Base-by-base conservation (phyloP, 2,329 filamentous ascomycete species). In the Trichoderma asperellum region DNA sequence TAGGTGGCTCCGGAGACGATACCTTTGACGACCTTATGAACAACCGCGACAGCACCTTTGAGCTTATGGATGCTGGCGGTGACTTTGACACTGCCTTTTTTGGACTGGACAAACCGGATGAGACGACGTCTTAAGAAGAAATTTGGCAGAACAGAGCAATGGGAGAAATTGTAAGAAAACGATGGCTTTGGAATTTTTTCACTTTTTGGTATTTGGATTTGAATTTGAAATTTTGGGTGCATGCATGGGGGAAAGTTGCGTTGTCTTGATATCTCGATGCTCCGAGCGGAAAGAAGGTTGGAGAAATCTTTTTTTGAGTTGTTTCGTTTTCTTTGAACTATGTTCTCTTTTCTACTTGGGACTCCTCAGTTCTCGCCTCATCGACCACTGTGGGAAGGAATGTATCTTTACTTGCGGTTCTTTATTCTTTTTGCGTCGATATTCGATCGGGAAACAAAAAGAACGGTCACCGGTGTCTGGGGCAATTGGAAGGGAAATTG, bases 21-120 rank as follows among this genome's bases (percentile, higher is more conserved):
- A 83, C 82, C 34, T 87, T 87, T 71, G 83, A 87, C 70, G 83
- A 86, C 70, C 76, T 87, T 70, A 87, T 82, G 74, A 78, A 78
- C 60, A 77, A 76, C 71, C 84, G 83, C 24, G 78, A 79, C 63
- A 79, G 78, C 69, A 80, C 74, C 8, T 82, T 81, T 70, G 81
- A 83, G 53, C 68, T 74, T 63, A 78, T 83, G 73, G 81, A 81
- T 65, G 81, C 83, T 72, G 81, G 79, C 8, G 68, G 68, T 4
- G 81, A 84, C 59, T 85, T 84, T 69, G 84, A 87, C 70, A 77
- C 82, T 27, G 77, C 79, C 3, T 86, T 81, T 70, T 86, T 86
- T 72, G 80, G 79, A 7, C 75, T 84, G 2, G 76, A 79, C 43
- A 73, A 75, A 49, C 62, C 73, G 4, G 72, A 18, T 77, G 63